Evolutionary conservation across 2,329 filamentous ascomycete species (phyloP), one percentile per base, ranked within the genome.

Genomic region (Berkeleyomyces basicola): DNA sequence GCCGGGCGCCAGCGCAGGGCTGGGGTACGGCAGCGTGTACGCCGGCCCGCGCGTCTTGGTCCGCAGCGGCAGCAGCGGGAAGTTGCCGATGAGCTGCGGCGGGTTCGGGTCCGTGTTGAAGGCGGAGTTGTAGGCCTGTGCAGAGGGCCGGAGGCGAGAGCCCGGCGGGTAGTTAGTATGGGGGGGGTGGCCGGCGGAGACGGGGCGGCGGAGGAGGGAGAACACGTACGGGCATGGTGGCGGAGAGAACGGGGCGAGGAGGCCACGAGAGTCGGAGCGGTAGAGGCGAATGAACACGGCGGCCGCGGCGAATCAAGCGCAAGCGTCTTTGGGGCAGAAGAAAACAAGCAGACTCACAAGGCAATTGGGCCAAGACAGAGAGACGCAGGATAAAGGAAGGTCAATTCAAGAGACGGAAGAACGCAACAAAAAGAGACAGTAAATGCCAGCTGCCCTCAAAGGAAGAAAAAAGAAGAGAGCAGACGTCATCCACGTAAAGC

Each of bases 1-100:
- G 73, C 77, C 69, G 66, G 83, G 77, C 43, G 81, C 75, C 62
- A 90, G 79, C 51, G 79, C 74, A 62, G 75, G 73, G 68, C 72
- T 81, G 70, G 75, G 86, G 75, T 73, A 67, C 6, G 83, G 83
- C 37, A 99, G 86, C 59, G 88, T 86, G 76, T 95, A 91, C 68
- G 92, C 92, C 51, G 93, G 93, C n/a, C 93, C 93, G 67, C 93
- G 88, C 67, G 90, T 95, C 74, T 90, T 89, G 70, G 93, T 97
- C 70, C 93, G 91, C 62, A 99, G 86, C 1, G 93, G 92, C 61
- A 96, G 86, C 68, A 97, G 84, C 31, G 92, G 91, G 72, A 97
- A 91, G 82, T 96, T 97, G 73, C 92, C 90, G 79, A 85, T 76
- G 68, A 80, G 75, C 63, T 78, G 79, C 47, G 78, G 79, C 66